phyloP scores from a whole-genome alignment of 2,329 filamentous ascomycete genomes.

The Penicillium polonicum region DNA sequence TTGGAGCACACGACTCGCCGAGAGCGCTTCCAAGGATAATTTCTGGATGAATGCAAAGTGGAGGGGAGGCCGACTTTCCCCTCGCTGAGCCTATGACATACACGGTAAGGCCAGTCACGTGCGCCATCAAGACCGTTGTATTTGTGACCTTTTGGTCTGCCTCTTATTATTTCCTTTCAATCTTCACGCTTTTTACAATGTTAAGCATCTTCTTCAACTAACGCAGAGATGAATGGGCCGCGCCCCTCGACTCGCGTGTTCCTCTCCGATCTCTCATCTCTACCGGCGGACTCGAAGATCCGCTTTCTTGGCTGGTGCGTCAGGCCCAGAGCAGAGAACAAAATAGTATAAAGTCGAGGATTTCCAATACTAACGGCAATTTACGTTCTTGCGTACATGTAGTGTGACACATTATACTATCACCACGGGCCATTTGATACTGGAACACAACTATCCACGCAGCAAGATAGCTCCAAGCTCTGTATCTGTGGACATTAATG shows the following conservation, averaged over 20 bases:
- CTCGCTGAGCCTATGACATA: conserved; percentile 40
- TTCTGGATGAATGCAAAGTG: conserved; percentile 20
- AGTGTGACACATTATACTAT: conserved; percentile 62
- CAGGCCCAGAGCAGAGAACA: neutral
- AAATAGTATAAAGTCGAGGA: neutral
- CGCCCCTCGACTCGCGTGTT: conserved; percentile 65
- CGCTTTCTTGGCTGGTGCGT: conserved; percentile 88
- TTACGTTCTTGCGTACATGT: conserved; percentile 20
- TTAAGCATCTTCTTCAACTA: neutral
- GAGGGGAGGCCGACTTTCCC: conserved; percentile 28
- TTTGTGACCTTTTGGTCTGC: neutral
- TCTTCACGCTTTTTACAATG: conserved; percentile 4
- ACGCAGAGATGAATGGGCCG: conserved; percentile 50
- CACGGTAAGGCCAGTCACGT: conserved; percentile 39
- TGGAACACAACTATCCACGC: conserved; percentile 65
- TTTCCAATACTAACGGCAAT: conserved; percentile 1
- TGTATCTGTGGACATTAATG: conserved; percentile 67
- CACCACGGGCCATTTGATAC: conserved; percentile 58
- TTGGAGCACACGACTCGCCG: neutral
- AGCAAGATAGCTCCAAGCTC: conserved; percentile 41
- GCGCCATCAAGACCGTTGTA: neutral
- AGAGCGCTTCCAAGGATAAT: neutral
- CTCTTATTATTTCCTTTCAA: conserved; percentile 2
- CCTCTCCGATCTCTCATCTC: conserved; percentile 58
- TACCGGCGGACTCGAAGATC: conserved; percentile 69